Evolutionary conservation across 1,284 basidiomycete species (phyloP).

Genomic region (Moesziomyces sp.): DNA sequence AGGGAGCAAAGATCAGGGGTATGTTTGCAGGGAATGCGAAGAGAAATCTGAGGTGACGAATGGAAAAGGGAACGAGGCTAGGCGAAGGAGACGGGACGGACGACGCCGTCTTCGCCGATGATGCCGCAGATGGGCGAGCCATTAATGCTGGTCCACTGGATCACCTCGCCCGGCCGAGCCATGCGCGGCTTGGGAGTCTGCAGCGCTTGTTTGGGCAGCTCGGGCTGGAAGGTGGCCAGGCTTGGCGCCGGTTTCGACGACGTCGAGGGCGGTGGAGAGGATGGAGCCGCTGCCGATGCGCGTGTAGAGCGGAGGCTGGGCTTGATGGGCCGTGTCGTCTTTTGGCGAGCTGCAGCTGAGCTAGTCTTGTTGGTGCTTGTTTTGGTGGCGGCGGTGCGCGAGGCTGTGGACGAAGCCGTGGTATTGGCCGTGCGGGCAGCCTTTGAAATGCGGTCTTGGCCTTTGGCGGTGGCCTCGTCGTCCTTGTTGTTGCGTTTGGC

Average conservation of each 20-base stretch:
- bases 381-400: slow-evolving; percentile 3
- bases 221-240: slow-evolving; percentile 35
- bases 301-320: slow-evolving; percentile 4
- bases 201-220: slow-evolving; percentile 25
- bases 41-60: not conserved
- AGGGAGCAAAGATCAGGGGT: slow-evolving; percentile 6
- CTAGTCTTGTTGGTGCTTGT: not conserved
- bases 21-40: slow-evolving; percentile 9
- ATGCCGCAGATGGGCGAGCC: slow-evolving; percentile 55
- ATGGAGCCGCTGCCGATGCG: not conserved
- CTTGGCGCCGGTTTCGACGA: slow-evolving; percentile 31
- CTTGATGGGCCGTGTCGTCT: slow-evolving; percentile 5
- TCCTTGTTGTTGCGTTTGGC: slow-evolving; percentile 29
- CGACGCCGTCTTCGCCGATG: slow-evolving; percentile 44
- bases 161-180: slow-evolving; percentile 46
- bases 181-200: slow-evolving; percentile 39
- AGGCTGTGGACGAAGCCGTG: slow-evolving; percentile 12
- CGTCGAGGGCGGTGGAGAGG: slow-evolving; percentile 10
- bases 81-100: slow-evolving; percentile 33
- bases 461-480: slow-evolving; percentile 10
- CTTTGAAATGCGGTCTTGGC: slow-evolving; percentile 7
- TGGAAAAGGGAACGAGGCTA: not conserved
- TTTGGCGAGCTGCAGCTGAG: slow-evolving; percentile 3
- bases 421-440: slow-evolving; percentile 12
- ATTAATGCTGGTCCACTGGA: slow-evolving; percentile 51